Evolutionary conservation across 2,329 filamentous ascomycete species (phyloP).

Genomic region (Exophiala mesophila): DNA sequence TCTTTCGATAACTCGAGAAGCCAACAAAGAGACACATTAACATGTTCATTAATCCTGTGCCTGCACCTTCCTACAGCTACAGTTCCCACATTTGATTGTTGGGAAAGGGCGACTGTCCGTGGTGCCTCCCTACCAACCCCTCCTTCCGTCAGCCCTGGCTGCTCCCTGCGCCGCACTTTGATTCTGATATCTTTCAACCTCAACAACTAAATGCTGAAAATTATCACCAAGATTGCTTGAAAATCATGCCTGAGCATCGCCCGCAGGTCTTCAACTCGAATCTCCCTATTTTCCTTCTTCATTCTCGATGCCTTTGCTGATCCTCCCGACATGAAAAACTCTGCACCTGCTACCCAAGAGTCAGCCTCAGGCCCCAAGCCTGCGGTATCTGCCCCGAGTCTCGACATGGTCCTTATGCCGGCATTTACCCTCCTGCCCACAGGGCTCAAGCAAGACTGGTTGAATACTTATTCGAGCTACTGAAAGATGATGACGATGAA

Average conservation of each 20-base stretch:
- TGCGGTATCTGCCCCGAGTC: no score
- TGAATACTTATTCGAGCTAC: background rate
- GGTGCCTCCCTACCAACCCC: slow-evolving; percentile 9
- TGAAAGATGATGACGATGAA: background rate
- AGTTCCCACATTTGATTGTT: background rate
- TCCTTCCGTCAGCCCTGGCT: slow-evolving; percentile 4
- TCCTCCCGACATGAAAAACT: slow-evolving; percentile 8
- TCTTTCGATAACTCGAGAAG: no score
- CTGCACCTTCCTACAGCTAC: slow-evolving; percentile 1
- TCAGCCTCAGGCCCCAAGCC: background rate
- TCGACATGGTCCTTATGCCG: no score
- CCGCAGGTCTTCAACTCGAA: background rate
- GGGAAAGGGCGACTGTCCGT: slow-evolving; percentile 4
- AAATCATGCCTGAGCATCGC: slow-evolving; percentile 3
- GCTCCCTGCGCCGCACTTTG: slow-evolving; percentile 19
- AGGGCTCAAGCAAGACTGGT: background rate
- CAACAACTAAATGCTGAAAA: no score
- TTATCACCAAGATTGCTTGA: no score
- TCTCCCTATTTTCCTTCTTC: background rate
- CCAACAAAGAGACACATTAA: no score
- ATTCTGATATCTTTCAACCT: no score
- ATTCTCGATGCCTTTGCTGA: slow-evolving; percentile 1
- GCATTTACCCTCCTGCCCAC: no score
- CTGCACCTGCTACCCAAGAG: background rate
- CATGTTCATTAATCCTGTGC: slow-evolving; percentile 5